A percentile compares a stretch with the other conserved stretches of the same genome.
These are phyloP conservation scores for Pugionium cornutum DNA, from an alignment of 345 rosid species.

Conservation along the genomic window DNA sequence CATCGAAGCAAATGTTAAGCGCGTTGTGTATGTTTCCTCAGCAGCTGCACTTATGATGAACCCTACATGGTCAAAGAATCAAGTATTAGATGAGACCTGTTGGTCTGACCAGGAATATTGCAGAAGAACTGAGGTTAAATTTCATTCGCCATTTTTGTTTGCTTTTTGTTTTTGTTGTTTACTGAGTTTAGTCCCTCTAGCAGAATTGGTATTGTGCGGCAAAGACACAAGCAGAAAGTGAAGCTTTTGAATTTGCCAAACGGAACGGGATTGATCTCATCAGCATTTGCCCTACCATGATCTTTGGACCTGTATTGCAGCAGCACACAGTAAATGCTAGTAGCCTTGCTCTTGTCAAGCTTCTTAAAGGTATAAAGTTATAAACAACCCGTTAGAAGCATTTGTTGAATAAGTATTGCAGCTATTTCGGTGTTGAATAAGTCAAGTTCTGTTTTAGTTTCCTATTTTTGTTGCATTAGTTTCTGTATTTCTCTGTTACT, in stretches of 20 bases:
- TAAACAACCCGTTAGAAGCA: too few species aligned
- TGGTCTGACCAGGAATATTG: constrained; percentile 70
- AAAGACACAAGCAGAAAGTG: constrained; percentile 72
- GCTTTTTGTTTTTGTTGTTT: background rate
- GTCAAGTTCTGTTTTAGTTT: too few species aligned
- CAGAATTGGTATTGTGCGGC: constrained; percentile 78
- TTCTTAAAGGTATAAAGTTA: constrained; percentile 55
- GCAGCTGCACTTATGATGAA: constrained; percentile 49
- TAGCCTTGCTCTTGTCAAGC: constrained; percentile 48
- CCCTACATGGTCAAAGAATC: constrained; percentile 58
- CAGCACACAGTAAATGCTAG: constrained; percentile 60
- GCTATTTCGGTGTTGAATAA: too few species aligned
- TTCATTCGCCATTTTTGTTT: background rate
- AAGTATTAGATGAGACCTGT: constrained; percentile 54
- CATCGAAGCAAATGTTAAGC: constrained; percentile 54
- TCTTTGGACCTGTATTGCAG: constrained; percentile 65
- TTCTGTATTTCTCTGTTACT: too few species aligned
- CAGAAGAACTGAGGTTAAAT: constrained; percentile 48
- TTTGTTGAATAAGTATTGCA: too few species aligned
- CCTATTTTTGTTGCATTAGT: too few species aligned
- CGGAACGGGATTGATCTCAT: constrained; percentile 56
- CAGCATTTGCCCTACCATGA: constrained; percentile 54
- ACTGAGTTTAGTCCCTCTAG: constrained; percentile 12
- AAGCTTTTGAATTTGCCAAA: constrained; percentile 64
- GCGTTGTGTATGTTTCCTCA: constrained; percentile 72